Percentiles rank a stretch among this genome's conserved stretches.
phyloP scores from a whole-genome alignment of 176 grass and related monocot genomes.

The Musa acuminata region DNA sequence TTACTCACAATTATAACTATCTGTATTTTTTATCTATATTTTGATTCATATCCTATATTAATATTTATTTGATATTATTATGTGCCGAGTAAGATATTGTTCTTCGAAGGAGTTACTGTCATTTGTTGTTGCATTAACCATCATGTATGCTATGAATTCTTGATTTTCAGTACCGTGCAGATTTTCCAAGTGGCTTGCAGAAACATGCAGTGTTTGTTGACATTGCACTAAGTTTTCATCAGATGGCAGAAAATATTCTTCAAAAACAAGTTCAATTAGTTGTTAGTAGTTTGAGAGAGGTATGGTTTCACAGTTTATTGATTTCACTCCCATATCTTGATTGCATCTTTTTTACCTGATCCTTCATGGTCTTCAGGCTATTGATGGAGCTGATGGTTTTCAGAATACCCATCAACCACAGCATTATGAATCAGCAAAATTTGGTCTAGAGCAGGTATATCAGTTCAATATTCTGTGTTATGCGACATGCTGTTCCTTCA shows the following conservation, averaged over 20 bases:
- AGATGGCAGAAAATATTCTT: conserved; percentile 64
- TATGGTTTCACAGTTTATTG: conserved; percentile 16
- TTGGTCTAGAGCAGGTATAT: conserved; percentile 86
- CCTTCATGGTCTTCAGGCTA: conserved; percentile 45
- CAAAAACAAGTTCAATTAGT: conserved; percentile 63
- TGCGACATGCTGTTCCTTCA: background rate
- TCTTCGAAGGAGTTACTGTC: background rate
- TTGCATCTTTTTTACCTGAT: conserved; percentile 22
- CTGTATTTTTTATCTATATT: no score
- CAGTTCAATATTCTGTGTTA: background rate
- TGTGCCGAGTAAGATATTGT: background rate
- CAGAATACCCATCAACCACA: conserved; percentile 85
- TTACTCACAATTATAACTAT: no score
- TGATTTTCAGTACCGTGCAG: conserved; percentile 79
- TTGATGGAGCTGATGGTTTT: conserved; percentile 77
- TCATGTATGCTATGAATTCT: background rate
- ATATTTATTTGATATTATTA: no score
- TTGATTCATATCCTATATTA: no score
- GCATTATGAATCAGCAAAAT: conserved; percentile 69
- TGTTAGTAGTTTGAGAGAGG: conserved; percentile 60
- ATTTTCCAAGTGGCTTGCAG: conserved; percentile 69
- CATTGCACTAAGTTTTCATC: conserved; percentile 66
- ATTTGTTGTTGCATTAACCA: background rate
- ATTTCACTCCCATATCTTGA: conserved; percentile 8
- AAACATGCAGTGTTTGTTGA: conserved; percentile 80